Base-by-base conservation (phyloP, 495 filamentous ascomycete species). In the Sphaerosporella brunnea region DNA sequence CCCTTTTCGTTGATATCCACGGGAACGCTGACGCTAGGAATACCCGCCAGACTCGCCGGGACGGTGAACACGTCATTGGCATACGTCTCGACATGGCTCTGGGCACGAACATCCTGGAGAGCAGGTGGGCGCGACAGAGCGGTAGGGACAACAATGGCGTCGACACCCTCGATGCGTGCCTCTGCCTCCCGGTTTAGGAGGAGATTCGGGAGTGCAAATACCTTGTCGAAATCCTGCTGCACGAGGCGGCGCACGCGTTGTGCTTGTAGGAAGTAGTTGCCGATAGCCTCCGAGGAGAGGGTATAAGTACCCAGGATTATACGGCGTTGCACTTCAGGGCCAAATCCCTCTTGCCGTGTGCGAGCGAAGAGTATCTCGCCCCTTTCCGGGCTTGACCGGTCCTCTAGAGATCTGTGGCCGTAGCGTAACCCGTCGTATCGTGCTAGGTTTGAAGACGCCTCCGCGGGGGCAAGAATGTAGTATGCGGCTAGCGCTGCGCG, bases 351-450 rank as follows among this genome's bases (percentile, higher is more conserved):
- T 5, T 75, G 78, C 24, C 90, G 70, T 0, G 80, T 88, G 7
- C 67, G 66, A 2, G 86, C 73, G 56, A 84, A 97, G 3, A 96
- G 69, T 24, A 80, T 75, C 9, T 65, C 61, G 11, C 53, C 63
- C 3, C 46, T 32, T 8, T 49, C 30, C n/a, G n/a, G n/a, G n/a
- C n/a, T n/a, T 15, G 30, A 45, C 26, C 55, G 53, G 9, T 60
- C 63, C 10, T 53, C 53, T 1, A 60, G 62, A 19, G 60, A 60
- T 20, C 75, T 72, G 36, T 63, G 68, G 2, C 90, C 90, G 61
- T 93, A 99, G 13, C 90, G 79, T 9, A 95, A 73, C 5, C 92
- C 90, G 56, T 99, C 90, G 61, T 93, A 99, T 64, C 90, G 94
- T 40, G 90, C 81, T n/a, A 99, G 74, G 51, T 99, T 99, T 15